These are phyloP conservation scores for Zanthoxylum bungeanum DNA, from an alignment of 345 rosid species.

Conservation along the genomic window DNA sequence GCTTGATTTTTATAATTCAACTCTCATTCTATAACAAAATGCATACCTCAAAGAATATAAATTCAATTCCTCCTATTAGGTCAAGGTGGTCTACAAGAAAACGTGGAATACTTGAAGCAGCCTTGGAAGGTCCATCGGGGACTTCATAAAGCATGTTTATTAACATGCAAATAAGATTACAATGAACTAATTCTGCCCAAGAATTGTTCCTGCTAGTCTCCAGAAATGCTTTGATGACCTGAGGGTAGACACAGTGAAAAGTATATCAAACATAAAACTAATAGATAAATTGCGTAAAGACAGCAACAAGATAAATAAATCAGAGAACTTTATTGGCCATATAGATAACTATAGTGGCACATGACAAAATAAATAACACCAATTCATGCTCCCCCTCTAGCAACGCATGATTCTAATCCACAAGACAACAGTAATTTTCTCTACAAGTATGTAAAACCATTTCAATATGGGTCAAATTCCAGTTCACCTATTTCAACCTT, in stretches of 20 bases:
- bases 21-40: not conserved
- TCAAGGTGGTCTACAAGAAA: constrained; percentile 87
- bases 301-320: not conserved
- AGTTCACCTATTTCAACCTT: not conserved
- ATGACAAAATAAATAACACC: not conserved
- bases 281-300: not conserved
- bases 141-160: constrained; percentile 85
- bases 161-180: constrained; percentile 86
- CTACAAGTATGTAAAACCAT: not conserved
- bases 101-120: constrained; percentile 35
- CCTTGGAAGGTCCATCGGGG: constrained; percentile 45
- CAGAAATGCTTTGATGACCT: constrained; percentile 85
- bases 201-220: constrained; percentile 71
- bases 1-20: not conserved
- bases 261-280: not conserved
- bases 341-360: not conserved
- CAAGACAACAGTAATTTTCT: not conserved
- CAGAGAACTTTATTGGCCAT: not conserved
- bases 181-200: constrained; percentile 97
- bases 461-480: not conserved
- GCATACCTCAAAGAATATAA: constrained; percentile 85
- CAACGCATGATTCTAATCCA: not conserved
- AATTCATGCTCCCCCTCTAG: not conserved
- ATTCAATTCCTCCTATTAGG: constrained; percentile 93
- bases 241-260: constrained; percentile 21